Percentiles rank a stretch among this genome's conserved stretches.
These are phyloP conservation scores for Wickerhamomyces sydowiorum DNA, from an alignment of 805 yeast species.

Conservation along the genomic window DNA sequence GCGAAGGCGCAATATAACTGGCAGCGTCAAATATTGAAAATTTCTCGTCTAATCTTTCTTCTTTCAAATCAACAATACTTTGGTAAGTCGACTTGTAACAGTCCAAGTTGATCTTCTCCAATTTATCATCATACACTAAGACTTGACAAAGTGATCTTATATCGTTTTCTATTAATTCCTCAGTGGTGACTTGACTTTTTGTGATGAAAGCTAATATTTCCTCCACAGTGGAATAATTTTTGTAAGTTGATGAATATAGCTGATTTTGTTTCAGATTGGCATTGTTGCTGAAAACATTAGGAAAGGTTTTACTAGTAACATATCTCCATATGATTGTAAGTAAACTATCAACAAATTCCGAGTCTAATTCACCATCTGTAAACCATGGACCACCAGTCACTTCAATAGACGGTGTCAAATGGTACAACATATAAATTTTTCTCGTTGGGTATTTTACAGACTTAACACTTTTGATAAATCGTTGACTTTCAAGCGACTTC, in stretches of 20 bases:
- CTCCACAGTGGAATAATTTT: constrained; percentile 63
- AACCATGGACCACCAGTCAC: constrained; percentile 99
- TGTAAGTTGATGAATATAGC: constrained; percentile 50
- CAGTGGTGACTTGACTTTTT: constrained; percentile 68
- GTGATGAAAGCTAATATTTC: constrained; percentile 72
- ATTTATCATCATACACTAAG: constrained; percentile 75
- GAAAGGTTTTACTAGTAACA: constrained; percentile 71
- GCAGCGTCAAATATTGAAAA: constrained; percentile 38
- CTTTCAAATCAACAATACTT: constrained; percentile 62
- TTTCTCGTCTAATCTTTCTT: constrained; percentile 21
- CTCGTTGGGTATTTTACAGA: constrained; percentile 91
- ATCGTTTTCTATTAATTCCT: constrained; percentile 69
- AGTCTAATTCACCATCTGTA: constrained; percentile 90
- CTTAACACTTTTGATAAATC: constrained; percentile 84
- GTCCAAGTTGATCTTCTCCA: constrained; percentile 59
- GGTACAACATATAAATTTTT: constrained; percentile 92
- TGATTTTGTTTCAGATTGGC: constrained; percentile 23
- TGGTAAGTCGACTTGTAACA: constrained; percentile 81
- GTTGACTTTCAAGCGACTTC: constrained; percentile 71
- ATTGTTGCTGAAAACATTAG: constrained; percentile 50
- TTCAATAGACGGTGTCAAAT: constrained; percentile 88
- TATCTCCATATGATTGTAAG: constrained; percentile 84
- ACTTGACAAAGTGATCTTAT: constrained; percentile 85
- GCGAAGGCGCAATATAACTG: constrained; percentile 31
- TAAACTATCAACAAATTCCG: constrained; percentile 84